Conservation (phyloP, 169 alveolate species). For the Plasmodium cynomolgi region DNA sequence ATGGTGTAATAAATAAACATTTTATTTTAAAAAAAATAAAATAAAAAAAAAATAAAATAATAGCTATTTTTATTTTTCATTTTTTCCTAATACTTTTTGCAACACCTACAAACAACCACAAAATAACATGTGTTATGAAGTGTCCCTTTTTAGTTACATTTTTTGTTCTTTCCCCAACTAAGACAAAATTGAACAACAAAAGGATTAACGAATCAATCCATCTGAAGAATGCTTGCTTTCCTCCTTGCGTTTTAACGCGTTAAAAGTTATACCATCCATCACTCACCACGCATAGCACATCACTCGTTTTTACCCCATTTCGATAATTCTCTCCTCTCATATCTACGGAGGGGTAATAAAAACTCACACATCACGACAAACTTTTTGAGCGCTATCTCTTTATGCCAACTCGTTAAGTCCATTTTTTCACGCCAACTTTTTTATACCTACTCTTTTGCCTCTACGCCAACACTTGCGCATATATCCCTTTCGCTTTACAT, state of each 20-base stretch:
- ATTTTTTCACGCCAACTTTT: background rate
- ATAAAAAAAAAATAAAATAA: constrained; percentile 21
- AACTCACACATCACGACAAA: background rate
- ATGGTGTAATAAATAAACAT: background rate
- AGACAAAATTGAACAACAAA: constrained; percentile 6
- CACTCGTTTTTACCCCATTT: background rate
- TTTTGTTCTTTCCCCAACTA: background rate
- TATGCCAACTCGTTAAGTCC: background rate
- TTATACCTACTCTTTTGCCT: background rate
- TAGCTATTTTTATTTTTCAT: background rate
- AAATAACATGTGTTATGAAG: background rate
- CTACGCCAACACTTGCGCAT: background rate
- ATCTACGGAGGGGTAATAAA: background rate
- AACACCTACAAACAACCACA: background rate
- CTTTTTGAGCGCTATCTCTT: background rate
- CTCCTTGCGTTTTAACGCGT: background rate
- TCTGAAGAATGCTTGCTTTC: background rate
- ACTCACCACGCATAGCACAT: background rate
- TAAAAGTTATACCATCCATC: background rate
- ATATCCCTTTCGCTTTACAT: background rate
- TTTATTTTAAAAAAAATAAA: background rate
- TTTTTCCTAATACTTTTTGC: background rate
- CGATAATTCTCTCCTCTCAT: background rate
- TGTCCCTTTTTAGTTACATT: background rate
- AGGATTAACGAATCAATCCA: background rate